Evolutionary conservation across 495 filamentous ascomycete species (phyloP), one percentile per base, ranked within the genome.

Genomic region (Darksidea phi): DNA sequence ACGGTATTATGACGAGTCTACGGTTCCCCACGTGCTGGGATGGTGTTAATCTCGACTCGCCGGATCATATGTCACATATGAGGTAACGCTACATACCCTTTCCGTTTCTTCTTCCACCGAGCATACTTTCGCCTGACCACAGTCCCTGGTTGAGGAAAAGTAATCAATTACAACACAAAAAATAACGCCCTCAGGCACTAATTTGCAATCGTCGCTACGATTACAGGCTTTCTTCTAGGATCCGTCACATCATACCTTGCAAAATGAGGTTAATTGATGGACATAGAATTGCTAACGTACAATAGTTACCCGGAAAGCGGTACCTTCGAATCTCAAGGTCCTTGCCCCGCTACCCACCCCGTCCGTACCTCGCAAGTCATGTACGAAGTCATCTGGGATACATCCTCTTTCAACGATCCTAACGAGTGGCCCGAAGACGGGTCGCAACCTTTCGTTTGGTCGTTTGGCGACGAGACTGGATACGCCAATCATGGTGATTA

Each of bases 351-450:
- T n/a, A 20, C 43, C n/a, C 60, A 63, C 26, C 60, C 60, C 10
- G 54, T 63, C n/a, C 60, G 60, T 12, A 63, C 55, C 45, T 52
- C 54, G n/a, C 60, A 63, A 25, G 23, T 63, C 13, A 46, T 52
- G 2, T 63, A 56, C 47, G 54, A 63, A 53, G 48, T 52, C 8
- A 53, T 63, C 23, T 63, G 41, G 45, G 51, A 63, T 32, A 57
- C 60, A 13, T 43, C 53, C 6, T 2, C 37, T 18, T 63, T 57
- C 47, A 78, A 78, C 25, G 59, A 74, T 46, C 56, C 56, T 34
- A 21, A 26, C 15, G 20, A 57, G 42, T 58, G 60, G 60, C 60
- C 46, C n/a, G 20, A 6, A 8, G 60, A 58, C 24, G 53, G 54
- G 2, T 46, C 45, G 20, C 52, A 58, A 20, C 60, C 54, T 1